A percentile compares a stretch with the other conserved stretches of the same genome.
Conservation (phyloP, 2,329 filamentous ascomycete species). For the Apiospora rasikravindrae region DNA sequence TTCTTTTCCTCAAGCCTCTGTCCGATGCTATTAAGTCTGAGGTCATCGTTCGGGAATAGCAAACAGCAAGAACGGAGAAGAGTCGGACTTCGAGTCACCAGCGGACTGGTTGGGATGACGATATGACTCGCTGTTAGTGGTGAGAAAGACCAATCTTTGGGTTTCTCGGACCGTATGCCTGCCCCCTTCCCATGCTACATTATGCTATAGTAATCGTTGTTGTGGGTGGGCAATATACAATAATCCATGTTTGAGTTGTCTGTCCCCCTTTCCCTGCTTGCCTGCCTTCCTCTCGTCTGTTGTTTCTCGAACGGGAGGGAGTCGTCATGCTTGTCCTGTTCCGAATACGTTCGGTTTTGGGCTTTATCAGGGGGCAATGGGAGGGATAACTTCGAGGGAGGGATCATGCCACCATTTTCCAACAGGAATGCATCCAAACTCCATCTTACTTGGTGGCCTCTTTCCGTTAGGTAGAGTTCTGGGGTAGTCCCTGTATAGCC, state of each 20-base stretch:
- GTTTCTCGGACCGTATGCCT: neutral
- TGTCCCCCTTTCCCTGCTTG: neutral
- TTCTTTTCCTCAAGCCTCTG: neutral
- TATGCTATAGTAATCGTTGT: neutral
- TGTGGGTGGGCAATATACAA: neutral
- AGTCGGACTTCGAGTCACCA: neutral
- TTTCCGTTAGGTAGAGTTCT: neutral
- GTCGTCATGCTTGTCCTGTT: constrained; percentile 2
- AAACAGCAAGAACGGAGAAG: neutral
- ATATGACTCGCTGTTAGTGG: neutral
- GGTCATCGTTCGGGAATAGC: neutral
- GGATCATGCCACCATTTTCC: neutral
- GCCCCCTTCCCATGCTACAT: neutral
- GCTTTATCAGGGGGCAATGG: neutral
- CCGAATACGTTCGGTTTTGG: neutral
- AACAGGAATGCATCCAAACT: neutral
- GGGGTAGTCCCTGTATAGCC: neutral
- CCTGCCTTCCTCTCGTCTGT: neutral
- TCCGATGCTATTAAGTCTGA: neutral
- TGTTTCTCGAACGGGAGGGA: neutral
- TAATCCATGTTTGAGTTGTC: neutral
- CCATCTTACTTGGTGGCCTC: neutral
- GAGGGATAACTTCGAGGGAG: neutral
- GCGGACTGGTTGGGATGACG: neutral
- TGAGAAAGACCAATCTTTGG: neutral